These are phyloP conservation scores for Astrocystis sublimbata DNA, from an alignment of 495 filamentous ascomycete genomes.

Conservation along the genomic window DNA sequence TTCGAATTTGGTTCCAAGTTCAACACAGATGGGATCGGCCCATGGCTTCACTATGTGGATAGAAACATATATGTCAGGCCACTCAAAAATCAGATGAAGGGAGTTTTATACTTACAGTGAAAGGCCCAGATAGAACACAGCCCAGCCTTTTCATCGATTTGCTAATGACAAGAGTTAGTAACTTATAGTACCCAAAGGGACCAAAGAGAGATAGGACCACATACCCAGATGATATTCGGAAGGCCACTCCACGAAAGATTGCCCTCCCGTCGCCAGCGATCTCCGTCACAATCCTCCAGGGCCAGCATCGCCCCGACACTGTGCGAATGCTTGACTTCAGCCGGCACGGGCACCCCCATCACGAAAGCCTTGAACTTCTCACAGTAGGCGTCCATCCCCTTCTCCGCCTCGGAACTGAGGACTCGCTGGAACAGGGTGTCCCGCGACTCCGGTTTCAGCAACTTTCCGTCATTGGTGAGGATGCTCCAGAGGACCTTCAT, in stretches of 20 bases:
- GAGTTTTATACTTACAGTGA: not conserved
- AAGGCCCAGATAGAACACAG: conserved; percentile 17
- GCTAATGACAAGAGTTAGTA: not conserved
- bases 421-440: conserved; percentile 2
- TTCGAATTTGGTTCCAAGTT: conserved; percentile 11
- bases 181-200: not conserved
- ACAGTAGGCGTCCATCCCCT: not conserved
- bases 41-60: not conserved
- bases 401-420: conserved; percentile 12
- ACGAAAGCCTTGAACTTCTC: conserved; percentile 3
- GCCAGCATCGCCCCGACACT: conserved; percentile 6
- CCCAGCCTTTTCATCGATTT: conserved; percentile 11
- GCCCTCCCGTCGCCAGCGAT: conserved; percentile 15
- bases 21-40: not conserved
- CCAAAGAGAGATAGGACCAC: not conserved
- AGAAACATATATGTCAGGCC: not conserved
- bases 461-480: conserved; percentile 10
- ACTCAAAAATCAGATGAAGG: not conserved
- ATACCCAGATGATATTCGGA: conserved; percentile 12
- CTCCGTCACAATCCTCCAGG: conserved; percentile 15
- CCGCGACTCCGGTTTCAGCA: conserved; percentile 9
- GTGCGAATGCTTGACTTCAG: not conserved
- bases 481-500: conserved; percentile 18
- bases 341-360: conserved; percentile 1
- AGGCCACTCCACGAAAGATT: conserved; percentile 16